Base-by-base conservation (phyloP, 2,329 filamentous ascomycete genomes). In the Fusarium mangiferae region DNA sequence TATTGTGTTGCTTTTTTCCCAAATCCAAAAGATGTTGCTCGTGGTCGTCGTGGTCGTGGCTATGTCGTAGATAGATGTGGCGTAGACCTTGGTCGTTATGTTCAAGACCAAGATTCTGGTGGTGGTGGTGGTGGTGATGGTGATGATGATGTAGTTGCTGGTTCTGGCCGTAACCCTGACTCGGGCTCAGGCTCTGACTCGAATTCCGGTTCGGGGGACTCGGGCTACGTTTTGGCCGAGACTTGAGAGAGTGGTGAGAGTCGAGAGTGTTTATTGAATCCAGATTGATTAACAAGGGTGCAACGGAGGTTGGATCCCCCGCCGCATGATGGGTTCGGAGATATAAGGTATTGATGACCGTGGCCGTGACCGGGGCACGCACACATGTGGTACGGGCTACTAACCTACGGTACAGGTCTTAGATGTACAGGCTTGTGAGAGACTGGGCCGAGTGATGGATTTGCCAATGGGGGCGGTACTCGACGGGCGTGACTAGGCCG, bases 241-340 rank as follows among this genome's bases (percentile, higher is more conserved):
- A 51, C 55, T 67, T 74, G 55, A 48, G 69, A 67, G 75, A 51
- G 51, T 63, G 66, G 58, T 67, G 54, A 61, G 65, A 56, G 75
- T 78, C 78, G 62, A 84, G 48, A 73, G 78, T 77, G 63, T 84
- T 82, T 87, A 87, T 83, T 80, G 87, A 81, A 87, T 90, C 89
- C 89, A 90, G 87, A 81, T 83, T 89, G 87, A 86, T 82, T 73
- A 78, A 79, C 78, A 82, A 76, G 79, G 82, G 82, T 86, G 87
- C 87, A 85, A 87, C 85, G 87, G 89, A 89, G 87, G 81, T 77
- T 75, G 79, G 83, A 86, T 88, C 88, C 81, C 80, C 81, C 86
- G 85, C 89, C 85, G 87, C 89, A 91, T 90, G 78, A 81, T 86
- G 83, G 77, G 64, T 75, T 72, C 64, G 72, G 77, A 72, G 62